Evolutionary conservation across 2,329 filamentous ascomycete genomes (phyloP), one percentile per base, ranked within the genome.

Genomic region (Macrophomina pseudophaseolina): DNA sequence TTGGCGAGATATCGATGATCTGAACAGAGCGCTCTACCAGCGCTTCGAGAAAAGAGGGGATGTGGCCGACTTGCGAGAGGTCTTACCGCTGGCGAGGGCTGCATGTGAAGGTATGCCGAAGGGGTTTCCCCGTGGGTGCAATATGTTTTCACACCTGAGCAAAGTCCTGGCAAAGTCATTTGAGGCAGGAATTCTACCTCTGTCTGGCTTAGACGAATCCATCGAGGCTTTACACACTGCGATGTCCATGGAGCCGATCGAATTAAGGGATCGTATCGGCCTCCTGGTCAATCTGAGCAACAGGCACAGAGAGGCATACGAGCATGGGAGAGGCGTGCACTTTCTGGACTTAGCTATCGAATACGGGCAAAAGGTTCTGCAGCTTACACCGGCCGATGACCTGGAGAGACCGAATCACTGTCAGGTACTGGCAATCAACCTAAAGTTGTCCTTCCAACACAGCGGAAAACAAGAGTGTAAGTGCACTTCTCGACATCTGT

Each of bases 131-230:
- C 56, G 40, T 33, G 11, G 38, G 44, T 60, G 56, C 30, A 60
- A 59, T 4, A 30, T 30, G 38, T 60, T 48, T 33, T 16, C 6
- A 14, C 38, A 60, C 56, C 18, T 30, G 1, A 44, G 35, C 56
- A 33, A 1, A 32, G 40, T 60, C 5, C 30, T 60, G 28, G 56
- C 35, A 44, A 18, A 2, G 40, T n/a, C 2, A 18, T 11, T n/a
- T 28, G 38, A 46, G 1, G 44, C 56, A 5, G 56, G 28, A 6
- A 11, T 60, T 16, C 3, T 60, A 7, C 40, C 56, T 5, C 35
- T 48, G 30, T 60, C 56, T 4, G 56, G 7, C 1, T 48, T 60
- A 14, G 56, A 60, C 40, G 56, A 60, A 18, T 60, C 35, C 3
- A 44, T 60, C 7, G 40, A 60, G n/a, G 12, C 32, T 14, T n/a